Evolutionary conservation across 148 eudicot species (phyloP).

Genomic region (Tetragonia tetragonoides): DNA sequence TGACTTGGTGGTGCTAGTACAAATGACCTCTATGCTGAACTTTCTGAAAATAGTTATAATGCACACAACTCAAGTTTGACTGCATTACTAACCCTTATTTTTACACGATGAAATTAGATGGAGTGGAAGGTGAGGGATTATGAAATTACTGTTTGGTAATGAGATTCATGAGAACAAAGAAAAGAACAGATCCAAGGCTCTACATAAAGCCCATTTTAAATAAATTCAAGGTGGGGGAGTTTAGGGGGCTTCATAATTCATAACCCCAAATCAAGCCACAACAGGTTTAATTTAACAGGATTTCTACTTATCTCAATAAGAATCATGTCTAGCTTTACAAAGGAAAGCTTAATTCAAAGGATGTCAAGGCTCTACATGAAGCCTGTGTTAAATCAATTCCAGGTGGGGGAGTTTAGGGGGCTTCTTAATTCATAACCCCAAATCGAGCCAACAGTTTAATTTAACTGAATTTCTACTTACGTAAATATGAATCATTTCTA

Average conservation of each 20-base stretch:
- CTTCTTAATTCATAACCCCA: not conserved
- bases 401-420: not conserved
- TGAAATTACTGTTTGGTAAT: not conserved
- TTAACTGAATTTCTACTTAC: not conserved
- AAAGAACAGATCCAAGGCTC: not conserved
- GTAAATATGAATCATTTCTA: not conserved
- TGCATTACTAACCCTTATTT: not conserved
- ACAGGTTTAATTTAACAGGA: not conserved
- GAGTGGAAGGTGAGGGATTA: not conserved
- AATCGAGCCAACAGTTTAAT: no score
- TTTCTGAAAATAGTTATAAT: not conserved
- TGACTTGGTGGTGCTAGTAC: not conserved
- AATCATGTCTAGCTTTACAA: not conserved
- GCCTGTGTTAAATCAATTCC: not conserved
- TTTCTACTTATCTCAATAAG: not conserved
- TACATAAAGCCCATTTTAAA: not conserved
- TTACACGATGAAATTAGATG: not conserved
- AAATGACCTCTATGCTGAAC: not conserved
- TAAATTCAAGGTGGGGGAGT: not conserved
- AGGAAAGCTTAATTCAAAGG: not conserved
- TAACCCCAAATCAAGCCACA: not conserved
- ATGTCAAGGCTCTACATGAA: not conserved
- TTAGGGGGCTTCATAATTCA: not conserved
- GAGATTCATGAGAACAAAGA: not conserved
- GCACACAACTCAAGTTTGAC: slow-evolving; percentile 5